phyloP scores from a whole-genome alignment of 2,329 filamentous ascomycete genomes.

The Colletotrichum falcatum region DNA sequence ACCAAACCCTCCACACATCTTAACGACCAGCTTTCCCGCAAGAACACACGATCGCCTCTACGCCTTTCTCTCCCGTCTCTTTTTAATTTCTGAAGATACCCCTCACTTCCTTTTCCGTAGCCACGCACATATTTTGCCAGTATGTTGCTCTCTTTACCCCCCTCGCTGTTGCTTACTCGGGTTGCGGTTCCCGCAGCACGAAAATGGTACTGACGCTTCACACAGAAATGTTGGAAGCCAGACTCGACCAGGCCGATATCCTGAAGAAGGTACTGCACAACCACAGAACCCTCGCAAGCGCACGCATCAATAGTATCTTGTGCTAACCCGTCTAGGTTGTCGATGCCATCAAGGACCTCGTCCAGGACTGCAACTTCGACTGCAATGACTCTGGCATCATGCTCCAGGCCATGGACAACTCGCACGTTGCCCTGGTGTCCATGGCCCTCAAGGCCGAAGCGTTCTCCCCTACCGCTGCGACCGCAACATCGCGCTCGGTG shows the following conservation, averaged over 20 bases:
- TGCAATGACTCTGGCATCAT: conserved; percentile 99
- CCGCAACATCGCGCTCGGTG: conserved; percentile 97
- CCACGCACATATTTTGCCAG: conserved; percentile 27
- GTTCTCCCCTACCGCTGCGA: conserved; percentile 97
- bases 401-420: conserved; percentile 99
- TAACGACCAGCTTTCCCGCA: conserved; percentile 6
- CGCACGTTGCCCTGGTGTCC: conserved; percentile 96
- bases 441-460: conserved; percentile 98
- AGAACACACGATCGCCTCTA: conserved; percentile 18
- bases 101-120: conserved; percentile 18
- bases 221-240: conserved; percentile 89
- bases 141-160: conserved; percentile 3
- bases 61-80: conserved; percentile 14
- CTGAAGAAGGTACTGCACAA: conserved; percentile 86
- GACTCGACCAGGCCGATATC: conserved; percentile 91
- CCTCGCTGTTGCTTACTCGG: background rate
- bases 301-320: conserved; percentile 27
- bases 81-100: conserved; percentile 35
- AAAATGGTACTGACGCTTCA: conserved; percentile 58
- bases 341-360: conserved; percentile 98
- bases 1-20: conserved; percentile 27
- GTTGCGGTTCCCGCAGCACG: background rate
- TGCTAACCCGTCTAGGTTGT: conserved; percentile 75
- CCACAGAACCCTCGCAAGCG: background rate
- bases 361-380: conserved; percentile 99